Conservation (phyloP, 345 rosid genomes). For the Rhodamnia argentea region DNA sequence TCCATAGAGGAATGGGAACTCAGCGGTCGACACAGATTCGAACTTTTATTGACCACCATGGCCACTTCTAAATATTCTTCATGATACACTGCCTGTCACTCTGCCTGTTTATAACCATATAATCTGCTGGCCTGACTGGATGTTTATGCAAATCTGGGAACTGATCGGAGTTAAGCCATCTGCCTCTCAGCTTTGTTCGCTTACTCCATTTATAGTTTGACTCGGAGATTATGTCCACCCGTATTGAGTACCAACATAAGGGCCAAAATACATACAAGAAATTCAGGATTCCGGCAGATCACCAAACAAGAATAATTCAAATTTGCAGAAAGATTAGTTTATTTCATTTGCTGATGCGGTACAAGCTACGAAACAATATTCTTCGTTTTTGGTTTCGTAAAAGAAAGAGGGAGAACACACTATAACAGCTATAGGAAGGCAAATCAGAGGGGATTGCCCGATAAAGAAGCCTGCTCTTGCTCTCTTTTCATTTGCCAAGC, state of each 20-base stretch:
- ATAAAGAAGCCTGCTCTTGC: not conserved
- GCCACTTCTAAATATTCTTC: not conserved
- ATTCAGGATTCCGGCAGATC: not conserved
- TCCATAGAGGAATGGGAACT: not conserved
- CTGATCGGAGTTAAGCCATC: not conserved
- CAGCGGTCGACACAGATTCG: not conserved
- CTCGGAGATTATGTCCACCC: not conserved
- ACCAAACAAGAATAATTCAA: not conserved
- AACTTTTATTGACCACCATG: not conserved
- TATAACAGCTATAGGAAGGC: not conserved
- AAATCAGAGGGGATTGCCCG: not conserved
- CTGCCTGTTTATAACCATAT: not conserved
- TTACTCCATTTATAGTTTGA: not conserved
- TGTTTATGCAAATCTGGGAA: not conserved
- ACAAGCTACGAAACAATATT: not conserved
- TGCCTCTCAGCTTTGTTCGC: not conserved
- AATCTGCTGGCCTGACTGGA: not conserved
- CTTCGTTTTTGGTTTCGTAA: not conserved
- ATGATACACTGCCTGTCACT: not conserved
- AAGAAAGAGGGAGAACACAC: not conserved
- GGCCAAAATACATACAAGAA: not conserved
- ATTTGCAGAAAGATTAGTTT: not conserved
- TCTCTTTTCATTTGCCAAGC: conserved; percentile 43
- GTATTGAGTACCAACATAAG: not conserved
- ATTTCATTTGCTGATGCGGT: not conserved